Evolutionary conservation across 148 eudicot genomes (phyloP).

Genomic region (Mesembryanthemum crystallinum): DNA sequence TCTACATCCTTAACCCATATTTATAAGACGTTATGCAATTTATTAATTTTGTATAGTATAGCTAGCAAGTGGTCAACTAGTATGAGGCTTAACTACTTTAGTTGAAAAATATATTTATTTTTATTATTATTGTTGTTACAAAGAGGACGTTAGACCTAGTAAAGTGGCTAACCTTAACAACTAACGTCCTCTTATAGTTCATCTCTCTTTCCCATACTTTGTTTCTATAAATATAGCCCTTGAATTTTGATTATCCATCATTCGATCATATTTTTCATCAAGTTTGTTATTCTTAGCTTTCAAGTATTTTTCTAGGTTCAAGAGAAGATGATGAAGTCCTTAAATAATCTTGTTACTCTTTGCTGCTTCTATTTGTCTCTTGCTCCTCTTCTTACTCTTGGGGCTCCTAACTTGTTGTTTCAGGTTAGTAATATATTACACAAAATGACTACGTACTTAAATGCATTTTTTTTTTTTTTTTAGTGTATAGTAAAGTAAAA

Average conservation of each 20-base stretch:
- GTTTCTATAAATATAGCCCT: not conserved
- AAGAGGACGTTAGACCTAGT: not conserved
- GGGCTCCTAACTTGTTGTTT: not conserved
- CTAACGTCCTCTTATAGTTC: not conserved
- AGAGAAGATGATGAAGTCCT: conserved; percentile 7
- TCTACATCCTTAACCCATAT: not conserved
- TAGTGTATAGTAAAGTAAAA: too few relatives aligned
- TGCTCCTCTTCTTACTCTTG: not conserved
- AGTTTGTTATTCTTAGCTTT: not conserved
- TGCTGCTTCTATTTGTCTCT: not conserved
- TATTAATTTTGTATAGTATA: not conserved
- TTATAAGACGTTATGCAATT: too few relatives aligned
- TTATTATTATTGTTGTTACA: not conserved
- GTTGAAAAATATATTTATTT: not conserved
- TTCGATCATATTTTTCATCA: not conserved
- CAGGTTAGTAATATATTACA: not conserved
- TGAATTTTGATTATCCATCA: not conserved
- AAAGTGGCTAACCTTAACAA: not conserved
- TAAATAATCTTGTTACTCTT: not conserved
- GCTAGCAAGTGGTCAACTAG: not conserved
- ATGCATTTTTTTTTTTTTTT: too few relatives aligned
- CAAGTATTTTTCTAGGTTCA: not conserved
- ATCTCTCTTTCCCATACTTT: not conserved
- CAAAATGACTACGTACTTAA: not conserved
- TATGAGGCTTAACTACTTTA: not conserved